A percentile compares a stretch with the other conserved stretches of the same genome.
Evolutionary conservation across 805 yeast species (phyloP).

Genomic region (Metschnikowia shivogae): DNA sequence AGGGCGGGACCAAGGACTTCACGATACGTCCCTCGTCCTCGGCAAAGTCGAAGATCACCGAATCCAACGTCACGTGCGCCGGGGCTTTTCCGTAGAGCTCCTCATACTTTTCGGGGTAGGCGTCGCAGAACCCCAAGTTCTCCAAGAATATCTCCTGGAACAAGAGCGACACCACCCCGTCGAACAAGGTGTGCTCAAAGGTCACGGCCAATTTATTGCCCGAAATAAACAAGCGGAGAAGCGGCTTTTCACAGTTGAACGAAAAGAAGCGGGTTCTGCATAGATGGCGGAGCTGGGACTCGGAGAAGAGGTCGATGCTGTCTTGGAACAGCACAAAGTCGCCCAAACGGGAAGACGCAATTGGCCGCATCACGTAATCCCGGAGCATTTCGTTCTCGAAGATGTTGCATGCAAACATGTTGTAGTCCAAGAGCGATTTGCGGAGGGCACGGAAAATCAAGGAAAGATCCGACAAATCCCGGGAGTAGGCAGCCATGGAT

Average conservation of each 20-base stretch:
- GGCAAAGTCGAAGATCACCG: slow-evolving; percentile 21
- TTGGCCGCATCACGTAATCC: slow-evolving; percentile 22
- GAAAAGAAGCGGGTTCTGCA: slow-evolving; percentile 16
- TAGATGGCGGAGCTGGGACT: slow-evolving; percentile 24
- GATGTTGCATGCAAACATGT: slow-evolving; percentile 30
- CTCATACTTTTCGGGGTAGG: slow-evolving; percentile 6
- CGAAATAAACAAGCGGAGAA: slow-evolving; percentile 26
- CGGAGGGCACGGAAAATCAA: slow-evolving; percentile 27
- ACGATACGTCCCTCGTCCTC: slow-evolving; percentile 19
- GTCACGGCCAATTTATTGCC: slow-evolving; percentile 24
- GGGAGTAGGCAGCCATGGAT: slow-evolving; percentile 30
- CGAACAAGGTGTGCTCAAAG: slow-evolving; percentile 38
- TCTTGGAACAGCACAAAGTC: slow-evolving; percentile 22
- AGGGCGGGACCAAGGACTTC: slow-evolving; percentile 34
- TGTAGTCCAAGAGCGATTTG: slow-evolving; percentile 32
- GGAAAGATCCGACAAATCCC: slow-evolving; percentile 14
- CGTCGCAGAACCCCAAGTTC: slow-evolving; percentile 21
- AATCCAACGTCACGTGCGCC: neutral
- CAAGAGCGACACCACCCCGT: slow-evolving; percentile 32
- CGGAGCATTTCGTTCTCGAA: slow-evolving; percentile 14
- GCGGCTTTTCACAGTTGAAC: slow-evolving; percentile 23
- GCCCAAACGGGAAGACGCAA: slow-evolving; percentile 20
- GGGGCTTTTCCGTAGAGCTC: slow-evolving; percentile 13
- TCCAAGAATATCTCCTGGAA: slow-evolving; percentile 34
- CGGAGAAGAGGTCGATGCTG: slow-evolving; percentile 20